phyloP scores from a whole-genome alignment of 768 basidiomycete genomes.

The Phlebiopsis flavidoalba region DNA sequence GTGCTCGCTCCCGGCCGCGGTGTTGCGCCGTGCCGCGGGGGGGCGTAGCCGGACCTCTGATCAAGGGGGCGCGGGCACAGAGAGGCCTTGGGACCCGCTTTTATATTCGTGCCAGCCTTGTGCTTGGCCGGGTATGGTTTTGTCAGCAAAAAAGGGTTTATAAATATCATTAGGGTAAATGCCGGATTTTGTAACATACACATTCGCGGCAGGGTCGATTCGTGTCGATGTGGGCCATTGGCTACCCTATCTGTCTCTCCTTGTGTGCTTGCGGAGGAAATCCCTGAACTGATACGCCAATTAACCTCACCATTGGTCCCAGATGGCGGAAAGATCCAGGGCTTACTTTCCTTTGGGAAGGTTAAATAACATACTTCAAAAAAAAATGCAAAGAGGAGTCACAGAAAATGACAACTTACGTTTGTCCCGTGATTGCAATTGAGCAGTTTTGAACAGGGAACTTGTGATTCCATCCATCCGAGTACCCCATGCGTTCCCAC shows the following conservation, averaged over 20 bases:
- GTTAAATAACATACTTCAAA: not conserved
- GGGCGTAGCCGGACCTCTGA: too few species aligned
- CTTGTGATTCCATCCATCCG: not conserved
- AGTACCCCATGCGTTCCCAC: not conserved
- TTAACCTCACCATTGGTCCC: not conserved
- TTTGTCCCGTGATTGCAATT: not conserved
- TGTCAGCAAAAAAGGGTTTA: not conserved
- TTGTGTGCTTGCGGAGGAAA: not conserved
- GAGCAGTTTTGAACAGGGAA: not conserved
- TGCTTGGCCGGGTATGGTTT: not conserved
- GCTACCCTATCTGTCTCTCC: not conserved
- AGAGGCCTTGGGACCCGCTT: not conserved
- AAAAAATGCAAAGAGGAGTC: not conserved
- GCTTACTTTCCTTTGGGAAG: not conserved
- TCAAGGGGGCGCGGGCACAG: not conserved
- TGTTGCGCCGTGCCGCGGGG: not conserved
- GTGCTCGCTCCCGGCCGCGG: not conserved
- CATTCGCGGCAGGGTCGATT: not conserved
- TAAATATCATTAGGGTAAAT: not conserved
- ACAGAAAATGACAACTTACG: not conserved
- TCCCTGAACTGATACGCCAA: not conserved
- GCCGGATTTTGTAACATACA: not conserved
- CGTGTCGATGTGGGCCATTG: not conserved
- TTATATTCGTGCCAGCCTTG: not conserved
- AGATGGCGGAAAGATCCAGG: not conserved